phyloP scores from a whole-genome alignment of 148 eudicot species.

The Rheum nobile region DNA sequence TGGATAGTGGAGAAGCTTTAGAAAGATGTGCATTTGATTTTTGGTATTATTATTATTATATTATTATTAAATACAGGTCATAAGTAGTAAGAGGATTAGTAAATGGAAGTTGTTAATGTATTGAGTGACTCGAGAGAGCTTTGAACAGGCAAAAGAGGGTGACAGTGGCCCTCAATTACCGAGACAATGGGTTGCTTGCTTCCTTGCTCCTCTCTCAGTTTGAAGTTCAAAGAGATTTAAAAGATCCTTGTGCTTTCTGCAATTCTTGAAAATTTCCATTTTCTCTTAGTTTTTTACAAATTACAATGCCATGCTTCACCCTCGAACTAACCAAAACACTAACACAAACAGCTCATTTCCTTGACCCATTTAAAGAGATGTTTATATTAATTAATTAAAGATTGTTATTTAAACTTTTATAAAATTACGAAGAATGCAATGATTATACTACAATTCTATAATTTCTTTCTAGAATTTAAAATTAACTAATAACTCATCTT shows the following conservation, averaged over 20 bases:
- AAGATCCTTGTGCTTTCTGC: background rate
- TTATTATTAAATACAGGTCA: too few species aligned
- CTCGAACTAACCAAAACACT: conserved; percentile 1
- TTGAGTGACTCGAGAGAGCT: conserved; percentile 6
- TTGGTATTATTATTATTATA: background rate
- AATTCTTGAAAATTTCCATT: background rate
- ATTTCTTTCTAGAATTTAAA: too few species aligned
- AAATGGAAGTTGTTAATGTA: background rate
- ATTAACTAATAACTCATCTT: too few species aligned
- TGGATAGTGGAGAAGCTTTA: background rate
- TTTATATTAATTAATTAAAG: background rate
- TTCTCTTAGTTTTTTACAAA: background rate
- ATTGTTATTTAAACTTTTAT: too few species aligned
- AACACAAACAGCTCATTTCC: background rate
- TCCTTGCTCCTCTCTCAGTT: background rate
- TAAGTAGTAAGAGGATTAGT: background rate
- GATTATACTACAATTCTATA: too few species aligned
- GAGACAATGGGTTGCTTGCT: background rate
- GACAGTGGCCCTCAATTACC: conserved; percentile 3
- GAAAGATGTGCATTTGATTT: background rate
- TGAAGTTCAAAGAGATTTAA: background rate
- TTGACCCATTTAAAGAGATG: background rate
- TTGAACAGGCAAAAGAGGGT: background rate
- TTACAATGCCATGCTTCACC: conserved; percentile 1
- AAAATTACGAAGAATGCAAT: too few species aligned